phyloP scores from a whole-genome alignment of 805 yeast genomes.

The Spathaspora sp. region DNA sequence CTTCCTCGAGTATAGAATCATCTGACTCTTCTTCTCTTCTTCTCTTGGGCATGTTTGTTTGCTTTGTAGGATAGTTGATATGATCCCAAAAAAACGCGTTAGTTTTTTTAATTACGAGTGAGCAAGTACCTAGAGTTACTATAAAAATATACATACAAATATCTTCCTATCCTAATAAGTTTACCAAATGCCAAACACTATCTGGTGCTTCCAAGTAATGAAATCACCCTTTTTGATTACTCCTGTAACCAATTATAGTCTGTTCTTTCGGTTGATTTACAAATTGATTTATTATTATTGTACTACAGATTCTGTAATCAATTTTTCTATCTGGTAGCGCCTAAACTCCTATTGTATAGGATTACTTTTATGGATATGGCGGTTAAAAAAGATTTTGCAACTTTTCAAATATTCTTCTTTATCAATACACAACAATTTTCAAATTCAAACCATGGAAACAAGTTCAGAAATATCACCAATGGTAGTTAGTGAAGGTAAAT shows the following conservation, averaged over 20 bases:
- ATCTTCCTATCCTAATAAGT: no score
- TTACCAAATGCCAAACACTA: no score
- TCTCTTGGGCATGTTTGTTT: constrained; percentile 3
- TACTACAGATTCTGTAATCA: no score
- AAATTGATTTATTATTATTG: no score
- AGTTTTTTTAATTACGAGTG: background rate
- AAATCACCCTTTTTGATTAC: no score
- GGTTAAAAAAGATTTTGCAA: background rate
- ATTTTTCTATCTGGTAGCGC: no score
- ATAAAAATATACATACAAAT: no score
- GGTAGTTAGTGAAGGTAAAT: background rate
- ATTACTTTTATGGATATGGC: background rate
- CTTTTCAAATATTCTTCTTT: background rate
- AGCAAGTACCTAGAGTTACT: no score
- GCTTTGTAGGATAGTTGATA: background rate
- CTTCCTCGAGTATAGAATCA: constrained; percentile 1
- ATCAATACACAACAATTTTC: background rate
- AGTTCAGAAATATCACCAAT: background rate
- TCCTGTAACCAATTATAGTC: no score
- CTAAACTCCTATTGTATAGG: no score
- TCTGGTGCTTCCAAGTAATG: no score
- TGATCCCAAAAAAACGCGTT: background rate
- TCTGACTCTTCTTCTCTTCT: constrained; percentile 4
- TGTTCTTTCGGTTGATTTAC: no score
- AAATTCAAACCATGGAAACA: background rate